Evolutionary conservation across 176 grass and related monocot genomes (phyloP).

Genomic region (Chrysopogon serrulatus): DNA sequence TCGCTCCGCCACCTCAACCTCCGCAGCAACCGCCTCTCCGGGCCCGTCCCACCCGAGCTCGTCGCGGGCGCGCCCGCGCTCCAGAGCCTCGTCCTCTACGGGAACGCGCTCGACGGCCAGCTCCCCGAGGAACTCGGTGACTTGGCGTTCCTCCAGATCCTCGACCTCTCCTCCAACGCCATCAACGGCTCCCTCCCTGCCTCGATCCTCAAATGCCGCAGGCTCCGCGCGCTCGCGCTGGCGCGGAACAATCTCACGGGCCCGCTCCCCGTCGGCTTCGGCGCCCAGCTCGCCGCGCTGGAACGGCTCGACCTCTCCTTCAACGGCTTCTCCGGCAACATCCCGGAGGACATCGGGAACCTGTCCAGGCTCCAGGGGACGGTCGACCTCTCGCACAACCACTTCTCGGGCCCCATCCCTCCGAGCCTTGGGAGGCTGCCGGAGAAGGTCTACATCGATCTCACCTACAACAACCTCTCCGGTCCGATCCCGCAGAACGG

Average conservation of each 20-base stretch:
- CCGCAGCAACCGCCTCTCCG: conserved; percentile 57
- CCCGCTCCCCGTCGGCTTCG: conserved; percentile 46
- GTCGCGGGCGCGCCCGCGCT: conserved; percentile 32
- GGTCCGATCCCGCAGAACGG: conserved; percentile 83
- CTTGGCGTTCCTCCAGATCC: conserved; percentile 73
- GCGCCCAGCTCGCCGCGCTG: conserved; percentile 36
- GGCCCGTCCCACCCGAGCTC: conserved; percentile 35
- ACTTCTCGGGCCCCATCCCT: conserved; percentile 76
- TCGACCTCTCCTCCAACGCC: conserved; percentile 79
- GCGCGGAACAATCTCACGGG: conserved; percentile 61
- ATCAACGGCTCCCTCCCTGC: conserved; percentile 60
- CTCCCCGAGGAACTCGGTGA: conserved; percentile 58
- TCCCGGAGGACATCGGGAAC: conserved; percentile 64
- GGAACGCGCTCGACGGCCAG: conserved; percentile 58
- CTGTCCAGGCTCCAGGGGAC: conserved; percentile 76
- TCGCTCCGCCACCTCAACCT: conserved; percentile 90
- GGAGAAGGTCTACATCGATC: conserved; percentile 91
- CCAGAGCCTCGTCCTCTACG: conserved; percentile 81
- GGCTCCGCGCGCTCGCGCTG: conserved; percentile 67
- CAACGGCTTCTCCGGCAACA: conserved; percentile 56
- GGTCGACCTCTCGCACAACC: conserved; percentile 81
- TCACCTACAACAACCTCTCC: conserved; percentile 85
- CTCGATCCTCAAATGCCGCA: conserved; percentile 57
- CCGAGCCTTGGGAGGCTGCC: conserved; percentile 63
- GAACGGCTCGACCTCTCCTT: conserved; percentile 79